Evolutionary conservation across 2,329 filamentous ascomycete species (phyloP).

Genomic region (Fusarium coicis): DNA sequence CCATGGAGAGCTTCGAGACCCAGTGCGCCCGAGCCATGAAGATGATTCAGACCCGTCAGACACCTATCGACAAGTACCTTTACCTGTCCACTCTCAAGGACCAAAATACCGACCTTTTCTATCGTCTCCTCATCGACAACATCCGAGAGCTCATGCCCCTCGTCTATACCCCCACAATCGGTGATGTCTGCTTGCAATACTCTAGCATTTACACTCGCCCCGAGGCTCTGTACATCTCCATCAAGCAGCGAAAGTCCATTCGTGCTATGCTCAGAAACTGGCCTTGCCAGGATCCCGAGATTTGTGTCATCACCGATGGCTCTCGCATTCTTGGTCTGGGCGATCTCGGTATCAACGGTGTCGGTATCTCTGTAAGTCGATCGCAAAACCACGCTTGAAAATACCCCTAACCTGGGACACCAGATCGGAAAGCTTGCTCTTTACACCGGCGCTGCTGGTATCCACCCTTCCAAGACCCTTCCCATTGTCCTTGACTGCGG

Average conservation of each 20-base stretch:
- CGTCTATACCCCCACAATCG: constrained; percentile 91
- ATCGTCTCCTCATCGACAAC: constrained; percentile 82
- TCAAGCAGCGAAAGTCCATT: constrained; percentile 91
- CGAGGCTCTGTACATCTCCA: constrained; percentile 96
- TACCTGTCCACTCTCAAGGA: constrained; percentile 81
- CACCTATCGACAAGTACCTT: constrained; percentile 83
- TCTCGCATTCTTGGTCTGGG: constrained; percentile 92
- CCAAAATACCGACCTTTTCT: constrained; percentile 84
- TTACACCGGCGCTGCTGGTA: constrained; percentile 95
- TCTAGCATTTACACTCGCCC: constrained; percentile 95
- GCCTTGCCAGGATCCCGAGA: constrained; percentile 89
- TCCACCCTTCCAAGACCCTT: constrained; percentile 86
- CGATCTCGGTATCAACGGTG: constrained; percentile 95
- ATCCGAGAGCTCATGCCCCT: constrained; percentile 82
- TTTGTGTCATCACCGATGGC: constrained; percentile 96
- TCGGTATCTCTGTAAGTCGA: constrained; percentile 86
- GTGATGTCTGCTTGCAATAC: constrained; percentile 96
- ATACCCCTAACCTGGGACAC: constrained; percentile 31
- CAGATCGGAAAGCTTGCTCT: constrained; percentile 92
- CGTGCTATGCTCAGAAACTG: constrained; percentile 91
- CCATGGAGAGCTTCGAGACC: constrained; percentile 68
- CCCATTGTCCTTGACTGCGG: constrained; percentile 75
- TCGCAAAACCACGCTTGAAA: neutral
- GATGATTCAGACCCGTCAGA: constrained; percentile 76
- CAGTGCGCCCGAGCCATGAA: constrained; percentile 76